phyloP scores from a whole-genome alignment of 352 stramenopile species.

The Globisporangium uncinulatum region DNA sequence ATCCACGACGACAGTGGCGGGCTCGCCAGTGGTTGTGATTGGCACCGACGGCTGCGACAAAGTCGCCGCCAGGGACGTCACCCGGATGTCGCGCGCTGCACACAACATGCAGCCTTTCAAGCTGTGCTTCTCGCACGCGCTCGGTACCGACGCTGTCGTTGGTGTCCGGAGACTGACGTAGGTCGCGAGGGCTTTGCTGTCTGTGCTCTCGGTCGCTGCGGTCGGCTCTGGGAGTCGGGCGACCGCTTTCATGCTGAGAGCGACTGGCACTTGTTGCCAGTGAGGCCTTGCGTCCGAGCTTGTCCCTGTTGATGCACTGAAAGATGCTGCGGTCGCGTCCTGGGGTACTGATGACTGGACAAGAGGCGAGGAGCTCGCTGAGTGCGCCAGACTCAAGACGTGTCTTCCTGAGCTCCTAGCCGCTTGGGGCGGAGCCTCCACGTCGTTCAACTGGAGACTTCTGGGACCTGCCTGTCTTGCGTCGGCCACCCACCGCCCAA shows the following conservation, averaged over 20 bases:
- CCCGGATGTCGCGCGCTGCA: slow-evolving; percentile 19
- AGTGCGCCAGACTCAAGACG: no score
- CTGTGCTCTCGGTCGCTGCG: not conserved
- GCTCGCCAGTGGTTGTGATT: not conserved
- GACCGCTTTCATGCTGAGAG: not conserved
- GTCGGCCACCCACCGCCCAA: not conserved
- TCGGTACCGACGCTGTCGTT: not conserved
- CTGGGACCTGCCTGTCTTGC: not conserved
- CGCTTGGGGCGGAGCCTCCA: not conserved
- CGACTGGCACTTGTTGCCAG: not conserved
- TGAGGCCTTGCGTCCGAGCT: not conserved
- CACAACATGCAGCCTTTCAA: slow-evolving; percentile 65
- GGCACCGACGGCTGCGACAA: not conserved
- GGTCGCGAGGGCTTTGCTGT: not conserved
- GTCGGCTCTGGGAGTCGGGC: not conserved
- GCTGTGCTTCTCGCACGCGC: slow-evolving; percentile 42
- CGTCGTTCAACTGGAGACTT: not conserved
- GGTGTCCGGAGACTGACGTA: not conserved
- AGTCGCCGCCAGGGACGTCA: not conserved
- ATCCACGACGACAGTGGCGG: not conserved
- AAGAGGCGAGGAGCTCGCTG: no score
- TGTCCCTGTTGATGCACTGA: not conserved
- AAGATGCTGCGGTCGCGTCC: not conserved
- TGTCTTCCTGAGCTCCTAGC: not conserved
- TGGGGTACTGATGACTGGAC: not conserved